These are phyloP conservation scores for Tolypocladium sp. DNA, from an alignment of 2,329 filamentous ascomycete species.

Conservation along the genomic window DNA sequence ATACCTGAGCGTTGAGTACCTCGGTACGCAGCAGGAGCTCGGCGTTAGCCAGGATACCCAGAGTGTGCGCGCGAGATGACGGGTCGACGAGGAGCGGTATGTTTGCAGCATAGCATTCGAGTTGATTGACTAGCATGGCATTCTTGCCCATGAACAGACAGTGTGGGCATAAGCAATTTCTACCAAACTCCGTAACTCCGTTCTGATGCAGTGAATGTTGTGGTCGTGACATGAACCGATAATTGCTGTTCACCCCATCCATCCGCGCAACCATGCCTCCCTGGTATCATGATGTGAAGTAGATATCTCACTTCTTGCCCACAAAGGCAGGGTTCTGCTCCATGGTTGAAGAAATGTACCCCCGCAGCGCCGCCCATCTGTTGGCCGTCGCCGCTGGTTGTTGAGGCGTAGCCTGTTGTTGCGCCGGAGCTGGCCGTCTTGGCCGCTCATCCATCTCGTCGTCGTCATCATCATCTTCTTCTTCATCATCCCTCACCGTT, in stretches of 20 bases:
- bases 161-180: background rate
- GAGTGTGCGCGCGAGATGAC: background rate
- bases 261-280: background rate
- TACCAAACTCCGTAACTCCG: background rate
- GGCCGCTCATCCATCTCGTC: background rate
- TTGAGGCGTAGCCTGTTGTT: constrained; percentile 4
- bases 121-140: background rate
- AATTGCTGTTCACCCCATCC: background rate
- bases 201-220: background rate
- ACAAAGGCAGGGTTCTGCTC: constrained; percentile 75
- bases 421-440: constrained; percentile 4
- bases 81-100: background rate
- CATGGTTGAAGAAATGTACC: constrained; percentile 79
- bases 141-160: background rate
- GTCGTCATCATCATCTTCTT: constrained; percentile 8
- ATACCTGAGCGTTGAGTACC: background rate
- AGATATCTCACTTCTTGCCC: constrained; percentile 11
- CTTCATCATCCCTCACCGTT: constrained; percentile 7
- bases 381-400: constrained; percentile 35
- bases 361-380: constrained; percentile 73
- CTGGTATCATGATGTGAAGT: background rate
- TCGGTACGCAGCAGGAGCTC: background rate
- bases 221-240: background rate
- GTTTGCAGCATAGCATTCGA: background rate
- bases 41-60: background rate